These are phyloP conservation scores for Podila clonocystis DNA, from an alignment of 192 early-diverging fungal genomes.

Conservation along the genomic window DNA sequence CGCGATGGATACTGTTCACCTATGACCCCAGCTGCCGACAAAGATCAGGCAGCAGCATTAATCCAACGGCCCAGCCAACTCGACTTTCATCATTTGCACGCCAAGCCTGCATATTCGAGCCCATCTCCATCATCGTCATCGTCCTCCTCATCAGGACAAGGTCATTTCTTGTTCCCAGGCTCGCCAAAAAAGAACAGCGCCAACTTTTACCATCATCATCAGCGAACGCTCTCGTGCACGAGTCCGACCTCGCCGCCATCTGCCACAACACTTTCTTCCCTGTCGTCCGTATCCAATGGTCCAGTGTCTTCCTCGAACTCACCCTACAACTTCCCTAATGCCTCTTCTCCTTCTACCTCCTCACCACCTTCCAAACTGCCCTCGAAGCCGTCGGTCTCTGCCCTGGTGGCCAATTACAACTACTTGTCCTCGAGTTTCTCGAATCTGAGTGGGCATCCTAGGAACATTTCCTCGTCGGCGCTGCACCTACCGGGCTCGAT, in stretches of 20 bases:
- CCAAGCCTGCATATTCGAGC: slow-evolving; percentile 24
- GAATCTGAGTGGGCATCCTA: slow-evolving; percentile 14
- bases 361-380: neutral
- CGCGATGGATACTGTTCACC: slow-evolving; percentile 27
- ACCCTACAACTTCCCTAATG: neutral
- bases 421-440: slow-evolving; percentile 40
- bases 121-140: slow-evolving; percentile 14
- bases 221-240: slow-evolving; percentile 1
- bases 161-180: neutral
- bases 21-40: neutral
- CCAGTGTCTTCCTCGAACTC: neutral
- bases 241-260: slow-evolving; percentile 25
- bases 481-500: slow-evolving; percentile 35
- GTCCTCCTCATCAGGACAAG: neutral
- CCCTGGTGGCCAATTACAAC: slow-evolving; percentile 36
- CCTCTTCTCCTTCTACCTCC: slow-evolving; percentile 6
- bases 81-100: slow-evolving; percentile 37
- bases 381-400: slow-evolving; percentile 15
- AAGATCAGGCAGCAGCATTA: slow-evolving; percentile 5
- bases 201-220: neutral
- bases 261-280: slow-evolving; percentile 17
- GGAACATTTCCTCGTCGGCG: slow-evolving; percentile 32
- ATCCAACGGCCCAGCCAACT: slow-evolving; percentile 36
- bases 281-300: slow-evolving; percentile 14
- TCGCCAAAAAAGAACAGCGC: slow-evolving; percentile 9